These are phyloP conservation scores for Penicillium cataractarum DNA, from an alignment of 495 filamentous ascomycete genomes.

Conservation along the genomic window DNA sequence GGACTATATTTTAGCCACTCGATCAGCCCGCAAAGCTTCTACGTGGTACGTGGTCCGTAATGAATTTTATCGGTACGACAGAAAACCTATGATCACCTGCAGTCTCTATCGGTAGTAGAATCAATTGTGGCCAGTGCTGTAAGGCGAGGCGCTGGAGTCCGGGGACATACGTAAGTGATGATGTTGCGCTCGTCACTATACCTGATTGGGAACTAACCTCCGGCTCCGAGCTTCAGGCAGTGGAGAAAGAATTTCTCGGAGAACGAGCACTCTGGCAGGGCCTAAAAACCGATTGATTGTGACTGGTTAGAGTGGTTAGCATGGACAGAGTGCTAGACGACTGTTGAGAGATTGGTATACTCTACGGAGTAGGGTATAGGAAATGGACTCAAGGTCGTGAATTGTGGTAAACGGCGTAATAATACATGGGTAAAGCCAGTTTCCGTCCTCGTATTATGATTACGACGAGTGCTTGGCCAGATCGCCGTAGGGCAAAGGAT, in stretches of 20 bases:
- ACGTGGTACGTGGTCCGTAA: neutral
- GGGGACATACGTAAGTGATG: slow-evolving; percentile 38
- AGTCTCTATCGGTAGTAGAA: neutral
- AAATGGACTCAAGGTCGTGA: too few relatives aligned
- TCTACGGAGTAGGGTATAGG: neutral
- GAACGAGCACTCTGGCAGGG: neutral
- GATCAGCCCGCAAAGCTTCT: neutral
- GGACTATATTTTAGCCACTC: slow-evolving; percentile 15
- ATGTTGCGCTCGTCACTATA: slow-evolving; percentile 26
- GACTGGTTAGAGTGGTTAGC: neutral
- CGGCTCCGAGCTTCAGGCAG: slow-evolving; percentile 24
- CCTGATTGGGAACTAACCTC: slow-evolving; percentile 25
- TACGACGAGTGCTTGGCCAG: neutral
- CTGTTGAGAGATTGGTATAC: neutral
- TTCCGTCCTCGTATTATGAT: neutral
- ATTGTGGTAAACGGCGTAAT: neutral
- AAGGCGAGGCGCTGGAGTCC: slow-evolving; percentile 19
- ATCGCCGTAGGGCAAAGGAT: slow-evolving; percentile 9
- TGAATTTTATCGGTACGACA: neutral
- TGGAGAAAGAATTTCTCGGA: slow-evolving; percentile 1
- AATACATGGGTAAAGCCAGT: neutral
- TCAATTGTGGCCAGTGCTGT: neutral
- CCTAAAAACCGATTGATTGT: neutral
- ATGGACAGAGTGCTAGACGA: neutral
- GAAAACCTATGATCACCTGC: neutral